These are phyloP conservation scores for Cucumis hystrix DNA, from an alignment of 306 rosid species.

Conservation along the genomic window DNA sequence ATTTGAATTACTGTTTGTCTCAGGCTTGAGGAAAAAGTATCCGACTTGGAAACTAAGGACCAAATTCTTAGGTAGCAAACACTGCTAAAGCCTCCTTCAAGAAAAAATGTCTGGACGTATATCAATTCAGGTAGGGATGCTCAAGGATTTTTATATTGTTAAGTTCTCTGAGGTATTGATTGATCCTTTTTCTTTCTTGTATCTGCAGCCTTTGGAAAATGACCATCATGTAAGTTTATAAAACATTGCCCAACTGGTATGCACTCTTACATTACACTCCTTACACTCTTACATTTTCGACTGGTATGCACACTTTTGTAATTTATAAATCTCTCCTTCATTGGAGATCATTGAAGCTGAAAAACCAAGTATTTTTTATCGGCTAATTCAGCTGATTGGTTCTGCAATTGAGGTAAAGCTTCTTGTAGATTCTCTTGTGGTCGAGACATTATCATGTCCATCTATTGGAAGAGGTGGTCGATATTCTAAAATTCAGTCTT, in stretches of 20 bases:
- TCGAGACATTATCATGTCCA: neutral
- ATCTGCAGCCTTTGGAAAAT: constrained; percentile 48
- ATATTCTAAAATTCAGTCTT: neutral
- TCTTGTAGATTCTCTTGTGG: neutral
- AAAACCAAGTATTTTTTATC: constrained; percentile 85
- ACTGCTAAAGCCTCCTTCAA: constrained; percentile 44
- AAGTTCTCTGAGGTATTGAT: constrained; percentile 9
- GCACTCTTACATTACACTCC: constrained; percentile 6
- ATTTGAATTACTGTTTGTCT: constrained; percentile 1
- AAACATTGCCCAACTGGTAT: constrained; percentile 1
- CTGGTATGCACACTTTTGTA: too few relatives aligned
- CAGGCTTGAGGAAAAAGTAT: constrained; percentile 82
- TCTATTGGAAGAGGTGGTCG: neutral
- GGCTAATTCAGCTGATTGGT: constrained; percentile 69
- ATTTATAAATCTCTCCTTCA: constrained; percentile 72
- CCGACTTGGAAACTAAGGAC: constrained; percentile 79
- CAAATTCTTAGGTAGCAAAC: constrained; percentile 62
- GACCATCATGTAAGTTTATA: constrained; percentile 58
- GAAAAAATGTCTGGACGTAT: constrained; percentile 43
- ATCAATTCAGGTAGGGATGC: constrained; percentile 35
- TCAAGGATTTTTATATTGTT: neutral
- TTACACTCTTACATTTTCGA: too few relatives aligned
- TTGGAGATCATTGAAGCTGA: constrained; percentile 87
- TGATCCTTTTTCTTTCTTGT: constrained; percentile 21
- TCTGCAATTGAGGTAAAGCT: constrained; percentile 64